phyloP scores from a whole-genome alignment of 164 flowering plant species.

The Liquidambar formosana region DNA sequence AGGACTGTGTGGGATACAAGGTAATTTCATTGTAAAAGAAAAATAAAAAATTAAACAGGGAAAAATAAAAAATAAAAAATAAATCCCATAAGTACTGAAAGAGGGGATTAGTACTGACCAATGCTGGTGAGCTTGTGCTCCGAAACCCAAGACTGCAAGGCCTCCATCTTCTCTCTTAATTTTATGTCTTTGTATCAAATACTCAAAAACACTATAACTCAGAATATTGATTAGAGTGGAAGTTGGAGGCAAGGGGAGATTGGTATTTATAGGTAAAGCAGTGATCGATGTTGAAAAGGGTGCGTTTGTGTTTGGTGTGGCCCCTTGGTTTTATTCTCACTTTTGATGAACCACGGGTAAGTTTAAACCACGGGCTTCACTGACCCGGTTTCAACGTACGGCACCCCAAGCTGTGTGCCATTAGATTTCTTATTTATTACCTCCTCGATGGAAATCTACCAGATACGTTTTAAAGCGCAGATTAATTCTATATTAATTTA shows the following conservation, averaged over 20 bases:
- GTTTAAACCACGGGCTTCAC: conserved; percentile 17
- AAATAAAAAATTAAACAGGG: neutral
- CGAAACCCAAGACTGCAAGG: conserved; percentile 63
- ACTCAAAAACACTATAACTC: no score
- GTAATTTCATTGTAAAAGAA: no score
- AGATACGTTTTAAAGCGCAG: no score
- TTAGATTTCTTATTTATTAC: neutral
- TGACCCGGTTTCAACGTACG: conserved; percentile 1
- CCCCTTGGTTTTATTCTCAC: conserved; percentile 23
- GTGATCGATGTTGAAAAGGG: conserved; percentile 1
- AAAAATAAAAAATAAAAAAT: neutral
- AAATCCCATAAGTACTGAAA: no score
- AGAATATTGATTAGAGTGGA: neutral
- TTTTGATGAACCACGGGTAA: conserved; percentile 16
- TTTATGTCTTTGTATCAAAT: no score
- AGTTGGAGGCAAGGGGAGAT: neutral
- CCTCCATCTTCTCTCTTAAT: conserved; percentile 41
- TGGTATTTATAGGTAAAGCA: conserved; percentile 2
- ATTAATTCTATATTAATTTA: no score
- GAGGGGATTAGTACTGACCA: conserved; percentile 33
- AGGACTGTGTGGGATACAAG: no score
- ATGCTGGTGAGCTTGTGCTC: conserved; percentile 83
- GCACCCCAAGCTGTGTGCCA: neutral
- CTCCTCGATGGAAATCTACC: no score
- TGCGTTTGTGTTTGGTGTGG: conserved; percentile 8